phyloP scores from a whole-genome alignment of 2,329 filamentous ascomycete genomes.

The Clathrospora elynae region DNA sequence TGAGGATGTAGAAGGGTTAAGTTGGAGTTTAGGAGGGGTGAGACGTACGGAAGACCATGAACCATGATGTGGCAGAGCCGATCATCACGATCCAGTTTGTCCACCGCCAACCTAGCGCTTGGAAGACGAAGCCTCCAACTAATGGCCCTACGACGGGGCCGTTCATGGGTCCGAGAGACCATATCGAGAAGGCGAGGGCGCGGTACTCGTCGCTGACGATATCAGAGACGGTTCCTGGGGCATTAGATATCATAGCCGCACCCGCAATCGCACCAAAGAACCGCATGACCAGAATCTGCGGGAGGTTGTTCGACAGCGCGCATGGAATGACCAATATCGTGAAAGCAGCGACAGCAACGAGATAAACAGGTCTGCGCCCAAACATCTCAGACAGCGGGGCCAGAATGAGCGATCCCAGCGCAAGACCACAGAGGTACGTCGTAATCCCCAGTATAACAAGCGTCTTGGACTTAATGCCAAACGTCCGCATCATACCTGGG shows the following conservation, averaged over 20 bases:
- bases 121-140: constrained; percentile 79
- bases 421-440: constrained; percentile 76
- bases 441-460: constrained; percentile 77
- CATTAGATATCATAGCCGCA: constrained; percentile 80
- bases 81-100: constrained; percentile 73
- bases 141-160: constrained; percentile 66
- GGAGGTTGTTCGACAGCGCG: constrained; percentile 69
- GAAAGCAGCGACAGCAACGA: constrained; percentile 68
- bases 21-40: not conserved
- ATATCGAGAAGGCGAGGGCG: constrained; percentile 81
- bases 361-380: constrained; percentile 69
- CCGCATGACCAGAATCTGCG: constrained; percentile 70
- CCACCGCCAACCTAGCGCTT: constrained; percentile 87
- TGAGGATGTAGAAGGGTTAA: too few species aligned
- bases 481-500: constrained; percentile 70
- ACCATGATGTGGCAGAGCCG: constrained; percentile 65
- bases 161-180: constrained; percentile 83
- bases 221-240: constrained; percentile 81
- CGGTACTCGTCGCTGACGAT: constrained; percentile 80
- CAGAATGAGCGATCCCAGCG: constrained; percentile 71
- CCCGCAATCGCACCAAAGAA: constrained; percentile 78
- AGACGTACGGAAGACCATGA: constrained; percentile 55
- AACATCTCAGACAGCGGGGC: constrained; percentile 76
- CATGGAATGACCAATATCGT: constrained; percentile 73
- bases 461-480: constrained; percentile 61